Conservation (phyloP, 1,139 yeast genomes). For the Schizosaccharomyces versatilis region DNA sequence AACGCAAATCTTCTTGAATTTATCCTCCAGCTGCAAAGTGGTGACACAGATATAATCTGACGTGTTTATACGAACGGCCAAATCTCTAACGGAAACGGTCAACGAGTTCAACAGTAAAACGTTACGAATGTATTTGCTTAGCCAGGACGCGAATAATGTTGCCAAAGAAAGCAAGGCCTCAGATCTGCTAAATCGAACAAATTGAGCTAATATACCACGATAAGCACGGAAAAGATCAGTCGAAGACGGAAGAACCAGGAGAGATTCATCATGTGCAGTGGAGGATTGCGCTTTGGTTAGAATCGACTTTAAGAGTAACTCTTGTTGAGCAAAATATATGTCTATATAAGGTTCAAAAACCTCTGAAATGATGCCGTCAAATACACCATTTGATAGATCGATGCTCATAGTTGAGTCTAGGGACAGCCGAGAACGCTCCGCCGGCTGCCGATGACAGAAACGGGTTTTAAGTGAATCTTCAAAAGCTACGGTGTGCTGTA, state of each 20-base stretch:
- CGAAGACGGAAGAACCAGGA: conserved; percentile 56
- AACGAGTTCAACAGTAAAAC: conserved; percentile 26
- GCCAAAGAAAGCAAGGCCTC: conserved; percentile 45
- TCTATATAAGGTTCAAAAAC: conserved; percentile 70
- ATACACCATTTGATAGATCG: conserved; percentile 15
- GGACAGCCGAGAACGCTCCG: conserved; percentile 7
- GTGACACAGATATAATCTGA: conserved; percentile 76
- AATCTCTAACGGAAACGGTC: conserved; percentile 25
- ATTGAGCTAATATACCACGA: conserved; percentile 49
- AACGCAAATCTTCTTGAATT: conserved; percentile 30
- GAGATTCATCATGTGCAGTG: conserved; percentile 19
- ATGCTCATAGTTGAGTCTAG: conserved; percentile 2
- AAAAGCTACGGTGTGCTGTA: conserved; percentile 52
- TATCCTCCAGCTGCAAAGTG: conserved; percentile 51
- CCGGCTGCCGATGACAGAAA: conserved; percentile 21
- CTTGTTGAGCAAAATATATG: conserved; percentile 79
- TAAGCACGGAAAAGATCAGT: conserved; percentile 67
- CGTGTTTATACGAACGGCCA: conserved; percentile 60
- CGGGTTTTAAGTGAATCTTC: conserved; percentile 47
- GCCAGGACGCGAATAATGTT: conserved; percentile 48
- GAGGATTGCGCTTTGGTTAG: conserved; percentile 14
- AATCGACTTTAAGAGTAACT: conserved; percentile 27
- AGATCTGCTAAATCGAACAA: conserved; percentile 54
- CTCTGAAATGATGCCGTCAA: conserved; percentile 35
- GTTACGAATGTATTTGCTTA: conserved; percentile 35